Evolutionary conservation across 2,329 filamentous ascomycete genomes (phyloP).

Genomic region (Fusarium praegraminearum): DNA sequence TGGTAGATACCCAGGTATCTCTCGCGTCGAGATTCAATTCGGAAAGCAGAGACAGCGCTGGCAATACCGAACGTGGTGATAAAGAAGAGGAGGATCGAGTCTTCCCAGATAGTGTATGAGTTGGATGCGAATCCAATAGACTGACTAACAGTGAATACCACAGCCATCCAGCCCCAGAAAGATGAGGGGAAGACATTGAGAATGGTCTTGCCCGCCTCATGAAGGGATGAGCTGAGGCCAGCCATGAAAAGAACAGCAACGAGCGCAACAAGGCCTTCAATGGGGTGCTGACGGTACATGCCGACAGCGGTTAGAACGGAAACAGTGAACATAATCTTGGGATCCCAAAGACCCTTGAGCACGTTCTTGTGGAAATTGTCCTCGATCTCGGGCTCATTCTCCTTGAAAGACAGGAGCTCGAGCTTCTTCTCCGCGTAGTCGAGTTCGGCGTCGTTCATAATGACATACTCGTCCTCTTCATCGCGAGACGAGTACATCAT

Average conservation of each 20-base stretch:
- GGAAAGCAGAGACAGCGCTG: conserved; percentile 79
- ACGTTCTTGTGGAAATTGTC: conserved; percentile 52
- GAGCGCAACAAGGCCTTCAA: conserved; percentile 57
- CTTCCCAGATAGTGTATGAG: conserved; percentile 99
- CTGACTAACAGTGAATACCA: conserved; percentile 84
- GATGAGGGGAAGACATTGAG: conserved; percentile 74
- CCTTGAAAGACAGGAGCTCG: conserved; percentile 59
- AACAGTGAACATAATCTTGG: conserved; percentile 51
- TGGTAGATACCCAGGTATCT: conserved; percentile 85
- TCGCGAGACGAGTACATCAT: conserved; percentile 77
- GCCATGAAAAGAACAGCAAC: conserved; percentile 52
- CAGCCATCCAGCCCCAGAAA: conserved; percentile 88
- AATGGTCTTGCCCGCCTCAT: conserved; percentile 59
- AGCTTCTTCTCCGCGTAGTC: conserved; percentile 70
- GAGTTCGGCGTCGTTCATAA: conserved; percentile 67
- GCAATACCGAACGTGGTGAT: conserved; percentile 86
- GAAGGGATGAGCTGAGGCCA: conserved; percentile 59
- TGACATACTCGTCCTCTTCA: conserved; percentile 65
- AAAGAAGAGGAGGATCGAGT: conserved; percentile 93
- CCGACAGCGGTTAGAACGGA: conserved; percentile 48
- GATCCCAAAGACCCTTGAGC: conserved; percentile 54
- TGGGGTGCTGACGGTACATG: conserved; percentile 50
- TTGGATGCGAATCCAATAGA: conserved; percentile 97
- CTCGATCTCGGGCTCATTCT: conserved; percentile 56
- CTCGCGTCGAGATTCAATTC: conserved; percentile 74